Conservation (phyloP, 2,329 filamentous ascomycete genomes). For the Rachicladosporium sp. region DNA sequence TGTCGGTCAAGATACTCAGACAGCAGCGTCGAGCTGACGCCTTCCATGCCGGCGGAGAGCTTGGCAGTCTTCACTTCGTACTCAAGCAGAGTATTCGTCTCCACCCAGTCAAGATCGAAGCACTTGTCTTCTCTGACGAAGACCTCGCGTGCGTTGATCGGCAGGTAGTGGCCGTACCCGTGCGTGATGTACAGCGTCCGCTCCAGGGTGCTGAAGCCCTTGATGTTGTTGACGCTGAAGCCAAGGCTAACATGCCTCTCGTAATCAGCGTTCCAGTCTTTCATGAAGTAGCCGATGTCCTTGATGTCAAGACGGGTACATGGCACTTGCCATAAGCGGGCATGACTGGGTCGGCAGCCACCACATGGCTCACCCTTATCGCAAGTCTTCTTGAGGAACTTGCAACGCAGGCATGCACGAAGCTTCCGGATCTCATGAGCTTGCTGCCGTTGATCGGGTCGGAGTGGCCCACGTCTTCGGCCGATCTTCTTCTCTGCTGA, state of each 20-base stretch:
- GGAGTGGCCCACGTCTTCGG: slow-evolving; percentile 74
- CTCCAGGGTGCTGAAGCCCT: slow-evolving; percentile 57
- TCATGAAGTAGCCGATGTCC: slow-evolving; percentile 97
- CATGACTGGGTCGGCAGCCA: slow-evolving; percentile 90
- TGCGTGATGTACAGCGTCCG: slow-evolving; percentile 83
- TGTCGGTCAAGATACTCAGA: slow-evolving; percentile 92
- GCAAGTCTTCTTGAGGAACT: slow-evolving; percentile 98
- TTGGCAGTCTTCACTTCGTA: slow-evolving; percentile 82
- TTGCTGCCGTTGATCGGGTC: slow-evolving; percentile 90
- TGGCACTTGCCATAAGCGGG: slow-evolving; percentile 90
- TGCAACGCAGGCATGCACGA: slow-evolving; percentile 85
- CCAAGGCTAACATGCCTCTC: slow-evolving; percentile 78
- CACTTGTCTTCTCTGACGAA: slow-evolving; percentile 85
- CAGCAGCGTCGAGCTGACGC: slow-evolving; percentile 66
- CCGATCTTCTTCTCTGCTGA: slow-evolving; percentile 81
- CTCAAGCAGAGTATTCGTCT: slow-evolving; percentile 65
- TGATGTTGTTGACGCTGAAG: slow-evolving; percentile 89
- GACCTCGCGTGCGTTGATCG: slow-evolving; percentile 86
- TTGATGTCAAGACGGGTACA: slow-evolving; percentile 98
- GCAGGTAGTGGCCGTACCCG: slow-evolving; percentile 85
- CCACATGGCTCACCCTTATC: slow-evolving; percentile 95
- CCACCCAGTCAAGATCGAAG: slow-evolving; percentile 89
- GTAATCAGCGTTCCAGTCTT: slow-evolving; percentile 97
- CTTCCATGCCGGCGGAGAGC: slow-evolving; percentile 78
- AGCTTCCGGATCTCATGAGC: slow-evolving; percentile 94